Evolutionary conservation across 1,284 basidiomycete species (phyloP).

Genomic region (Trametes pubescens): DNA sequence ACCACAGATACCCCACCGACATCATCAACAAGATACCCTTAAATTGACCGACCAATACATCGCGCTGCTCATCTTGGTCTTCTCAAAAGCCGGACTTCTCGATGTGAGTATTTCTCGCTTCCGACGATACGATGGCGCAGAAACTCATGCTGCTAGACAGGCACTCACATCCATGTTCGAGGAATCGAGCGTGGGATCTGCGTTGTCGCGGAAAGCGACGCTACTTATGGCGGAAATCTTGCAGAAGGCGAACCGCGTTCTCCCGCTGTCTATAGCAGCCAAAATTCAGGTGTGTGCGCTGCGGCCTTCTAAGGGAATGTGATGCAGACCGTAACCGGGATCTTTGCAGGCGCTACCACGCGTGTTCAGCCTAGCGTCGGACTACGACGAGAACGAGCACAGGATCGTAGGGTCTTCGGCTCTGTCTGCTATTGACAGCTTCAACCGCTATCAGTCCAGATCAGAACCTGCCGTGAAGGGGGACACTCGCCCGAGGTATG

Average conservation of each 20-base stretch:
- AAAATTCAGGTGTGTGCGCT: slow-evolving; percentile 85
- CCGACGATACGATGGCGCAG: slow-evolving; percentile 6
- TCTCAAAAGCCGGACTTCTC: slow-evolving; percentile 87
- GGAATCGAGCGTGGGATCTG: slow-evolving; percentile 73
- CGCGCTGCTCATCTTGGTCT: slow-evolving; percentile 86
- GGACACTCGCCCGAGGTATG: slow-evolving; percentile 65
- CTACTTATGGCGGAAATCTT: slow-evolving; percentile 93
- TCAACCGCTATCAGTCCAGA: slow-evolving; percentile 85
- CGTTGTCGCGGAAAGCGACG: slow-evolving; percentile 87
- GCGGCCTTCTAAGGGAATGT: slow-evolving; percentile 23
- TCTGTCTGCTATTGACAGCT: slow-evolving; percentile 88
- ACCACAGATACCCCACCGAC: slow-evolving; percentile 47
- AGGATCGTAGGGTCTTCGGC: slow-evolving; percentile 87
- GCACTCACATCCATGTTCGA: slow-evolving; percentile 87
- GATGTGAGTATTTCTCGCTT: slow-evolving; percentile 65
- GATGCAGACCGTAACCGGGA: slow-evolving; percentile 3
- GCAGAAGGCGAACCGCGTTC: slow-evolving; percentile 86
- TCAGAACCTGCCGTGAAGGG: slow-evolving; percentile 64
- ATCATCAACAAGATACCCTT: slow-evolving; percentile 66
- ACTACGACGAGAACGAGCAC: slow-evolving; percentile 76
- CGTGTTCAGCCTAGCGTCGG: slow-evolving; percentile 85
- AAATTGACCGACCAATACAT: slow-evolving; percentile 95
- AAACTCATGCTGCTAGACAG: slow-evolving; percentile 48
- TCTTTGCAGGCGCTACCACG: slow-evolving; percentile 78
- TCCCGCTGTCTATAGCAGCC: slow-evolving; percentile 87